Evolutionary conservation across 2,329 filamentous ascomycete species (phyloP).

Genomic region (Myriosclerotinia scirpicola): DNA sequence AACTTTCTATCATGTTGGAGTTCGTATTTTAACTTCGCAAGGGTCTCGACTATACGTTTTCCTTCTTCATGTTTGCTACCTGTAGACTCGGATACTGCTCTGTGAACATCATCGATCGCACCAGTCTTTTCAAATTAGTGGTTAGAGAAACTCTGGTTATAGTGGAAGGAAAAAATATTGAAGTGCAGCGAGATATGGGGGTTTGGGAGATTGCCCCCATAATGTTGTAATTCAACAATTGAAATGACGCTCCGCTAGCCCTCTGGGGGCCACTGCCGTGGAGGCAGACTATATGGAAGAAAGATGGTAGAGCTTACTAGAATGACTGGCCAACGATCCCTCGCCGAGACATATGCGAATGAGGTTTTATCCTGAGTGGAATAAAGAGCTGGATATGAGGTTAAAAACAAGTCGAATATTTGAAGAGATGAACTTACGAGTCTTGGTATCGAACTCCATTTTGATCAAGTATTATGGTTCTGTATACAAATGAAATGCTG

Average conservation of each 20-base stretch:
- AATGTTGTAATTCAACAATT: neutral
- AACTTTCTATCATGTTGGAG: slow-evolving; percentile 83
- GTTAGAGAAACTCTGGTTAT: slow-evolving; percentile 22
- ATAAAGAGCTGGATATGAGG: slow-evolving; percentile 61
- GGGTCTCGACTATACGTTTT: slow-evolving; percentile 76
- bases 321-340: slow-evolving; percentile 91
- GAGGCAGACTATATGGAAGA: neutral
- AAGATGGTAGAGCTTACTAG: slow-evolving; percentile 53
- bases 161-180: neutral
- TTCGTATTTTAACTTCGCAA: slow-evolving; percentile 89
- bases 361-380: slow-evolving; percentile 79
- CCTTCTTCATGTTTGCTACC: slow-evolving; percentile 74
- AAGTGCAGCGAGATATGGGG: neutral
- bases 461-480: slow-evolving; percentile 16
- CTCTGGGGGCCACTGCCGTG: slow-evolving; percentile 1
- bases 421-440: slow-evolving; percentile 52
- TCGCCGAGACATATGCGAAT: slow-evolving; percentile 82
- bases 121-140: slow-evolving; percentile 62
- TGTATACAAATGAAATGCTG: neutral
- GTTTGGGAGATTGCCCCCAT: neutral
- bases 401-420: neutral
- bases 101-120: slow-evolving; percentile 92
- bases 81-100: slow-evolving; percentile 55
- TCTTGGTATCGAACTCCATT: slow-evolving; percentile 77
- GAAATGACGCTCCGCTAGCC: slow-evolving; percentile 1